Evolutionary conservation across 164 flowering plant genomes (phyloP).

Genomic region (Berberis vulgaris): DNA sequence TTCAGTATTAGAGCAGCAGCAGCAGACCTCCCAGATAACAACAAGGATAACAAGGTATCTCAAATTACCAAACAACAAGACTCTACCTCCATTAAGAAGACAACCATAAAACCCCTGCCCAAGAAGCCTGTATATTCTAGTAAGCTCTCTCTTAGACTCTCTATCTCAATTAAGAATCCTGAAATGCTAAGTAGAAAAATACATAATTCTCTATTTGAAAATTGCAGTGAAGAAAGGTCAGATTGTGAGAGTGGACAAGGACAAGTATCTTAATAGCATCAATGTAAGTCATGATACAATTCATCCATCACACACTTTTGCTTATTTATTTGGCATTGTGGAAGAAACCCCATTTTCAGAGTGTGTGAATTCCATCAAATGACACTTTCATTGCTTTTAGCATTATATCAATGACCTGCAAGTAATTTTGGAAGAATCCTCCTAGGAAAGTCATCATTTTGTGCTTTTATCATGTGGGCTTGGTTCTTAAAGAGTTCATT

Average conservation of each 20-base stretch:
- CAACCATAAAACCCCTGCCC: conserved; percentile 25
- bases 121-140: conserved; percentile 64
- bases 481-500: too few species aligned
- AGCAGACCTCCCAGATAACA: conserved; percentile 24
- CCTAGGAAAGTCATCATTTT: not conserved
- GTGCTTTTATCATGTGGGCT: not conserved
- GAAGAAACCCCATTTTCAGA: not conserved
- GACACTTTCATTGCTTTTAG: not conserved
- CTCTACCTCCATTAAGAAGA: conserved; percentile 13
- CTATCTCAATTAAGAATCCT: not conserved
- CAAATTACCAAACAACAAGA: conserved; percentile 14
- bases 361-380: not conserved
- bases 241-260: conserved; percentile 85
- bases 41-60: conserved; percentile 3
- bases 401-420: not conserved
- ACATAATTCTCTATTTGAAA: not conserved
- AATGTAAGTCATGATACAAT: conserved; percentile 44
- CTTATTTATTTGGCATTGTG: too few species aligned
- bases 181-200: not conserved
- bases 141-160: conserved; percentile 12
- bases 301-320: not conserved
- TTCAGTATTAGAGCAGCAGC: conserved; percentile 21
- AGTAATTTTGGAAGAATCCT: not conserved
- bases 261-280: conserved; percentile 75
- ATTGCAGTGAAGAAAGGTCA: conserved; percentile 85